A percentile compares a stretch with the other conserved stretches of the same genome.
Conservation (phyloP, 1,284 basidiomycete genomes). For the Sphaerobolus stellatus region DNA sequence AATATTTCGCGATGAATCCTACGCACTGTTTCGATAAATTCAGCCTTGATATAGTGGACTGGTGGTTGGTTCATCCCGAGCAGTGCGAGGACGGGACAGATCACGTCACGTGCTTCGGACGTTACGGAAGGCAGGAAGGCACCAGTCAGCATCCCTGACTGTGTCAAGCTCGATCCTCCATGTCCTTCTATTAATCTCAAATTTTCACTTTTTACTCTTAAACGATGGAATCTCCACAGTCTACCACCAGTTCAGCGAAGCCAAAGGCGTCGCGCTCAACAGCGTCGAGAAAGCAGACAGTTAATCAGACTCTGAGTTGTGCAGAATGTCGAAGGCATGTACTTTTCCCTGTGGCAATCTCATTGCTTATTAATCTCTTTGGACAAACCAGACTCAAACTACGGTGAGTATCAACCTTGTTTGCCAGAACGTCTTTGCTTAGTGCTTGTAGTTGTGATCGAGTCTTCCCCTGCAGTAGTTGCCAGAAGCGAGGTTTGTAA, state of each 20-base stretch:
- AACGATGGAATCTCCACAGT: too few species aligned
- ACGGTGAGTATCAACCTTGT: not conserved
- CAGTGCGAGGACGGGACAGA: not conserved
- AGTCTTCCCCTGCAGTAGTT: conserved; percentile 14
- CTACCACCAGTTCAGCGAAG: conserved; percentile 1
- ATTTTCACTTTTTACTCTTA: too few species aligned
- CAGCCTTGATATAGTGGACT: conserved; percentile 72
- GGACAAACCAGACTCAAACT: conserved; percentile 7
- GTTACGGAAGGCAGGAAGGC: too few species aligned
- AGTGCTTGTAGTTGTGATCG: conserved; percentile 6
- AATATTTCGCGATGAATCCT: not conserved
- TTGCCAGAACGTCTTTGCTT: not conserved
- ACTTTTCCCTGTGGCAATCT: not conserved
- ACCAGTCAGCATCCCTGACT: too few species aligned
- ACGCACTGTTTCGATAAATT: conserved; percentile 79
- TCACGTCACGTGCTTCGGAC: conserved; percentile 2
- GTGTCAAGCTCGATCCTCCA: too few species aligned
- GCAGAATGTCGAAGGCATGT: conserved; percentile 14
- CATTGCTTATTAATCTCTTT: not conserved
- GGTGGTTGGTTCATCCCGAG: conserved; percentile 38
- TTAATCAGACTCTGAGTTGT: conserved; percentile 13
- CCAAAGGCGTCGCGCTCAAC: conserved; percentile 3
- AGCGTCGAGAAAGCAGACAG: conserved; percentile 9
- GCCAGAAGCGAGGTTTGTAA: conserved; percentile 11
- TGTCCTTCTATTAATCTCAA: too few species aligned